Conservation (phyloP, 495 filamentous ascomycete genomes). For the Aspergillus campestris region DNA sequence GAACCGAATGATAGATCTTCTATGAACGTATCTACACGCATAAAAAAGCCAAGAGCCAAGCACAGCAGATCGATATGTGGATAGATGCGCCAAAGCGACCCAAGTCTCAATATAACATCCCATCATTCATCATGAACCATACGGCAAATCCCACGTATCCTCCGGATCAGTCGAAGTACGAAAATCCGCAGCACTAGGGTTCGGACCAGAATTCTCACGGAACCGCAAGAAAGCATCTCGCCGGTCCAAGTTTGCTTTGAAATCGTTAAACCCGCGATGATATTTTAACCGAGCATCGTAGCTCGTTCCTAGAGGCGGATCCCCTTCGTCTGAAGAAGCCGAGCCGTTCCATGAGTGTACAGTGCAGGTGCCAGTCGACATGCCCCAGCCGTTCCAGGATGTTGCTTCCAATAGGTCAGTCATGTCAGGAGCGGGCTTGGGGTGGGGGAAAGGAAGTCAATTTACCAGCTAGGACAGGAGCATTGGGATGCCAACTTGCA, state of each 20-base stretch:
- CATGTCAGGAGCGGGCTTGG: slow-evolving; percentile 1
- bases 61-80: too few relatives aligned
- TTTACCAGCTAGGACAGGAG: slow-evolving; percentile 79
- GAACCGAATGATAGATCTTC: too few relatives aligned
- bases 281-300: slow-evolving; percentile 47
- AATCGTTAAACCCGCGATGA: slow-evolving; percentile 22
- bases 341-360: slow-evolving; percentile 69
- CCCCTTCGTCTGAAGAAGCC: slow-evolving; percentile 53
- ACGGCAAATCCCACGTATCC: background rate
- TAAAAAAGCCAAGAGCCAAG: too few relatives aligned
- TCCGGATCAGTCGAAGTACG: too few relatives aligned
- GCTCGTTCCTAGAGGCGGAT: slow-evolving; percentile 49
- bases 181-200: too few relatives aligned
- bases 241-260: slow-evolving; percentile 12
- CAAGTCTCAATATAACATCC: too few relatives aligned
- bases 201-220: slow-evolving; percentile 11
- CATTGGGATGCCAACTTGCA: slow-evolving; percentile 90
- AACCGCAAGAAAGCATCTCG: slow-evolving; percentile 8
- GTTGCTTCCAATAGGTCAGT: slow-evolving; percentile 48
- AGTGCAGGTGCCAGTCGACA: slow-evolving; percentile 63
- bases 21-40: too few relatives aligned
- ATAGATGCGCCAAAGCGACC: too few relatives aligned
- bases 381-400: slow-evolving; percentile 67
- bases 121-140: slow-evolving; percentile 5
- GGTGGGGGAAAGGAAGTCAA: slow-evolving; percentile 4